These are phyloP conservation scores for Kondoa subrosea DNA, from an alignment of 768 basidiomycete species.

Conservation along the genomic window DNA sequence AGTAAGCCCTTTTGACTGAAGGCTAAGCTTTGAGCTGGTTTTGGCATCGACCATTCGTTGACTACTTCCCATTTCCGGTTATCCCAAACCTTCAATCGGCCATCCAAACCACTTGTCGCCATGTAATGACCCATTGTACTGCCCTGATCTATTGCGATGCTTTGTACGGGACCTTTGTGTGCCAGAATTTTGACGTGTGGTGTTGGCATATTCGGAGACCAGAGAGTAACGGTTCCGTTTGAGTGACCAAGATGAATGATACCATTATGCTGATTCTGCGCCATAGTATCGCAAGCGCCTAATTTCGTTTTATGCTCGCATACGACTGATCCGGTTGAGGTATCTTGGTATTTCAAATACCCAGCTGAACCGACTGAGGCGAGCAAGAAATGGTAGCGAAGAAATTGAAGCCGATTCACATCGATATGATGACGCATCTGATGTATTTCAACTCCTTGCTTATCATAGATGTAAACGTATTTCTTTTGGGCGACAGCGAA, in stretches of 20 bases:
- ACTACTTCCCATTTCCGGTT: conserved; percentile 89
- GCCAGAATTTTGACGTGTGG: conserved; percentile 83
- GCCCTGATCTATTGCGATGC: conserved; percentile 59
- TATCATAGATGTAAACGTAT: conserved; percentile 90
- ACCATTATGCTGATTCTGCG: conserved; percentile 82
- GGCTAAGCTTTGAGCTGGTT: conserved; percentile 38
- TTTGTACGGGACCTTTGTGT: conserved; percentile 69
- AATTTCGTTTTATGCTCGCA: conserved; percentile 78
- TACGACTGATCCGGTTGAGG: conserved; percentile 73
- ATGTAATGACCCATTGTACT: conserved; percentile 74
- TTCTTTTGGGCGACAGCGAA: conserved; percentile 92
- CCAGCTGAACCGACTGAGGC: conserved; percentile 73
- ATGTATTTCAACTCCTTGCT: conserved; percentile 82
- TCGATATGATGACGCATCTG: conserved; percentile 68
- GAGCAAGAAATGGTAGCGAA: conserved; percentile 90
- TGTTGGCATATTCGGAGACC: conserved; percentile 86
- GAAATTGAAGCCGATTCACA: conserved; percentile 71
- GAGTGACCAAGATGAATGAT: conserved; percentile 88
- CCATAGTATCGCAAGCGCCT: conserved; percentile 65
- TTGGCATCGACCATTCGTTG: conserved; percentile 49
- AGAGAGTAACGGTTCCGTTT: conserved; percentile 80
- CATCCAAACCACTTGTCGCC: conserved; percentile 75
- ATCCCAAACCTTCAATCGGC: conserved; percentile 89
- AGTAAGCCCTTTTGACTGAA: conserved; percentile 77
- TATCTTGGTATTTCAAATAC: conserved; percentile 90